Evolutionary conservation across 345 rosid species (phyloP).

Genomic region (Passiflora organensis): DNA sequence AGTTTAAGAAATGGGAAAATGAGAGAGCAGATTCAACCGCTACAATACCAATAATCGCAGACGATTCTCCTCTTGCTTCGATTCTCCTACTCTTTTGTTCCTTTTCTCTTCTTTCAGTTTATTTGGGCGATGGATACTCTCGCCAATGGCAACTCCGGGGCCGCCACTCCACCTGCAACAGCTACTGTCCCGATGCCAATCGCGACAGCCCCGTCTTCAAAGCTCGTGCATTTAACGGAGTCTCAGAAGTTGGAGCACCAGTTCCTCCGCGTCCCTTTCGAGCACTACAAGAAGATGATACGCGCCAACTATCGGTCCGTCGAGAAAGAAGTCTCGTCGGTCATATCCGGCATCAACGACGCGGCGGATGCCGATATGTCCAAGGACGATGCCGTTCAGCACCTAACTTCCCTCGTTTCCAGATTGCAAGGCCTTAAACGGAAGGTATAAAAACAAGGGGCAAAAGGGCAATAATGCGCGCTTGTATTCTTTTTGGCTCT

Average conservation of each 20-base stretch:
- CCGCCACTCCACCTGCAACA: conserved; percentile 19
- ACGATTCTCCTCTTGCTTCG: background rate
- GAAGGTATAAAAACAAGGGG: conserved; percentile 40
- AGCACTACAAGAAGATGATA: conserved; percentile 90
- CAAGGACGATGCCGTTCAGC: conserved; percentile 62
- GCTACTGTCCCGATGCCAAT: too few relatives aligned
- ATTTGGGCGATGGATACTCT: conserved; percentile 13
- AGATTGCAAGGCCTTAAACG: conserved; percentile 94
- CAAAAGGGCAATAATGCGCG: background rate
- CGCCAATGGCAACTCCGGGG: conserved; percentile 29
- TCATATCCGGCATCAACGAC: conserved; percentile 55
- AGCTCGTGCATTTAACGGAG: conserved; percentile 59
- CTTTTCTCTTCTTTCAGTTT: background rate
- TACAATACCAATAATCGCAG: too few relatives aligned
- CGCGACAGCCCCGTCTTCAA: conserved; percentile 37
- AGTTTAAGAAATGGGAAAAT: too few relatives aligned
- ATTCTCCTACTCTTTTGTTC: background rate
- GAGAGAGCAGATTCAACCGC: too few relatives aligned
- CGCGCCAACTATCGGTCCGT: conserved; percentile 71
- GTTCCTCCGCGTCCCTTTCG: conserved; percentile 88
- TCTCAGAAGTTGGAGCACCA: conserved; percentile 90
- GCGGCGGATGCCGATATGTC: conserved; percentile 54
- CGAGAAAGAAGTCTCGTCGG: conserved; percentile 79
- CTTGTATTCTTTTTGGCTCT: background rate
- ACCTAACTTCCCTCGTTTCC: conserved; percentile 71